Base-by-base conservation (phyloP, 441 rosid species). In the Cnidoscolus chayamansa region DNA sequence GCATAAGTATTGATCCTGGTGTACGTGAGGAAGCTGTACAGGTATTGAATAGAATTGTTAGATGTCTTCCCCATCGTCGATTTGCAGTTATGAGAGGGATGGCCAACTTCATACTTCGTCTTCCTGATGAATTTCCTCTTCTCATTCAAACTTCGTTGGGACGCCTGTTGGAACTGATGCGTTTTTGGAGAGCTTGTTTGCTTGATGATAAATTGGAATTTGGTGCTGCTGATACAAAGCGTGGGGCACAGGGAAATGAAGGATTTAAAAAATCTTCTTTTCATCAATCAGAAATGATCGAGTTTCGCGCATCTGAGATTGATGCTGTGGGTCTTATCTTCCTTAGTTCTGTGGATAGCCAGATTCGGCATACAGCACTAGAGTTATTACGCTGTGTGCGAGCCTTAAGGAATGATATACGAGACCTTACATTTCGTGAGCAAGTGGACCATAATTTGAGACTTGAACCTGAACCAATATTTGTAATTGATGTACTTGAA, bases 1-100 rank as follows among this genome's bases (percentile, higher is more conserved):
- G 99, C 63, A 91, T 96, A 81, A 93, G 98, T 83, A 88, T 93
- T 70, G 99, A 96, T 83, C 98, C 99, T 71, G 98, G 99, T 61
- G 99, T 96, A 60, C 99, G 99, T 56, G 99, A 93, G 83, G 99
- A 96, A 87, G 99, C 99, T 58, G 99, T 90, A 54, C 99, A 88
- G 83, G 97, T 93, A 40, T 82, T 96, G 86, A 96, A 91, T 85
- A 87, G 99, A 75, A 87, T 93, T 81, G 97, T 96, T 67, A 88
- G 92, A 76, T 86, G 81, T 82, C 95, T 93, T 82, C 96, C 97
- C 37, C 97, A 87, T 79, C 97, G 99, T 58, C 94, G 99, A 70
- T 90, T 91, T 86, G 93, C 98, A 74, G 99, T 93, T 72, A 96
- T 96, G 92, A 91, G 87, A 83, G 99, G 98, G 77, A 96, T 96